Evolutionary conservation across 176 grass and related monocot genomes (phyloP).

Genomic region (Oryza meyeriana): DNA sequence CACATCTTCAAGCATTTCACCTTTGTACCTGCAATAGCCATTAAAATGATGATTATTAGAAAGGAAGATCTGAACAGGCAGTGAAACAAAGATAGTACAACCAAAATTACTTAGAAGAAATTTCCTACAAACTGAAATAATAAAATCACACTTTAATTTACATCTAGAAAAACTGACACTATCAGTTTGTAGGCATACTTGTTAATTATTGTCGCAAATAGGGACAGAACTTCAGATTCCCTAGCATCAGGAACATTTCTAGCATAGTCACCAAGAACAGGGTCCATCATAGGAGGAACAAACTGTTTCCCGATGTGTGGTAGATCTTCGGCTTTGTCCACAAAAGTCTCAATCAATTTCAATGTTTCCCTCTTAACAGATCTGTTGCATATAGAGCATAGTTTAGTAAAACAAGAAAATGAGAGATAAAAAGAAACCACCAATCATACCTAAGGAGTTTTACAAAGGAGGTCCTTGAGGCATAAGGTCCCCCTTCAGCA

Average conservation of each 20-base stretch:
- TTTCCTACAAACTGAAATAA: neutral
- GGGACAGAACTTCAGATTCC: conserved; percentile 97
- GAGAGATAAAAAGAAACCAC: neutral
- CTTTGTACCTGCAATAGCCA: conserved; percentile 66
- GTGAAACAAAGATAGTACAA: too few relatives aligned
- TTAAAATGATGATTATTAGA: conserved; percentile 16
- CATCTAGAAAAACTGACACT: conserved; percentile 13
- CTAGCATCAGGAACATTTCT: conserved; percentile 99
- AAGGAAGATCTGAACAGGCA: neutral
- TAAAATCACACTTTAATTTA: neutral
- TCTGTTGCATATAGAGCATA: conserved; percentile 45
- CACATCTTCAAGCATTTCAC: conserved; percentile 89
- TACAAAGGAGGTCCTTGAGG: conserved; percentile 94
- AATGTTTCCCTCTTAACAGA: conserved; percentile 97
- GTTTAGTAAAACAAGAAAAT: conserved; percentile 23
- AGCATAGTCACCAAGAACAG: conserved; percentile 89
- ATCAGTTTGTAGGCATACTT: conserved; percentile 56
- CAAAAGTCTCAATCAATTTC: conserved; percentile 97
- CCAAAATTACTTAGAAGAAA: neutral
- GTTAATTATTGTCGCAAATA: conserved; percentile 98
- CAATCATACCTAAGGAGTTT: conserved; percentile 79
- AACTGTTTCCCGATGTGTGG: conserved; percentile 93
- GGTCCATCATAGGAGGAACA: conserved; percentile 99
- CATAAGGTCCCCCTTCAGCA: conserved; percentile 94
- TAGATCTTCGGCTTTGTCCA: conserved; percentile 99